Conservation (phyloP, 495 filamentous ascomycete genomes). For the Podospora bellae-mahoneyi region DNA sequence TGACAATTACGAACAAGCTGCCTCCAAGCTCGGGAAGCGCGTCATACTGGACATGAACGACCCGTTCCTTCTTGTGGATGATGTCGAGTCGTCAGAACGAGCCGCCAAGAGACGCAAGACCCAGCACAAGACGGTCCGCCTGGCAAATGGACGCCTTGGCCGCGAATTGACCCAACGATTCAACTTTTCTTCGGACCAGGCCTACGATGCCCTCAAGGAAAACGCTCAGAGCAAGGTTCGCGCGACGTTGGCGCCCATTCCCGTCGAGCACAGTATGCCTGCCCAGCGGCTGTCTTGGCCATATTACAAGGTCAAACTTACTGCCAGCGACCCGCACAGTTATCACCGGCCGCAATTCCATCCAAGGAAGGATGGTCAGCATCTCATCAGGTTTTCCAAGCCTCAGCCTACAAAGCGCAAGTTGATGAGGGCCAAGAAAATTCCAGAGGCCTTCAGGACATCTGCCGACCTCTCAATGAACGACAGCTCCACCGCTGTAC, state of each 20-base stretch:
- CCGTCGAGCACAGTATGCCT: slow-evolving; percentile 87
- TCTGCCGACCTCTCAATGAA: slow-evolving; percentile 75
- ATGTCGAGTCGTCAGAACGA: slow-evolving; percentile 46
- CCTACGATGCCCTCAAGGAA: slow-evolving; percentile 92
- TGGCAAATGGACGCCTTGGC: slow-evolving; percentile 53
- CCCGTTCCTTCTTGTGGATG: slow-evolving; percentile 70
- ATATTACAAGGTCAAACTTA: slow-evolving; percentile 83
- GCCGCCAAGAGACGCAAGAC: slow-evolving; percentile 46
- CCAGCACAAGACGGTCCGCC: slow-evolving; percentile 50
- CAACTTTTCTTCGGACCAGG: slow-evolving; percentile 94
- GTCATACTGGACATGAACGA: slow-evolving; percentile 88
- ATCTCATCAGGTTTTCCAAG: slow-evolving; percentile 56
- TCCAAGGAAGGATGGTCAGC: slow-evolving; percentile 54
- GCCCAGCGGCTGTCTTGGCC: slow-evolving; percentile 89
- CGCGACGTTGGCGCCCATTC: slow-evolving; percentile 78
- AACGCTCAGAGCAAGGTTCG: slow-evolving; percentile 95
- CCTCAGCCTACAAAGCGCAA: slow-evolving; percentile 74
- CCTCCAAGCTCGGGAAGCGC: slow-evolving; percentile 65
- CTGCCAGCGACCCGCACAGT: slow-evolving; percentile 74
- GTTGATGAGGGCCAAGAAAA: slow-evolving; percentile 67
- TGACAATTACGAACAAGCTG: slow-evolving; percentile 56
- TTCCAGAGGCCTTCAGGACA: slow-evolving; percentile 68
- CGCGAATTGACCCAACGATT: slow-evolving; percentile 71
- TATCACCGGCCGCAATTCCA: slow-evolving; percentile 76
- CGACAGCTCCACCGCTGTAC: slow-evolving; percentile 79